Percentiles rank a stretch among this genome's conserved stretches.
These are phyloP conservation scores for Aquilaria malaccensis DNA, from an alignment of 345 rosid genomes.

Conservation along the genomic window DNA sequence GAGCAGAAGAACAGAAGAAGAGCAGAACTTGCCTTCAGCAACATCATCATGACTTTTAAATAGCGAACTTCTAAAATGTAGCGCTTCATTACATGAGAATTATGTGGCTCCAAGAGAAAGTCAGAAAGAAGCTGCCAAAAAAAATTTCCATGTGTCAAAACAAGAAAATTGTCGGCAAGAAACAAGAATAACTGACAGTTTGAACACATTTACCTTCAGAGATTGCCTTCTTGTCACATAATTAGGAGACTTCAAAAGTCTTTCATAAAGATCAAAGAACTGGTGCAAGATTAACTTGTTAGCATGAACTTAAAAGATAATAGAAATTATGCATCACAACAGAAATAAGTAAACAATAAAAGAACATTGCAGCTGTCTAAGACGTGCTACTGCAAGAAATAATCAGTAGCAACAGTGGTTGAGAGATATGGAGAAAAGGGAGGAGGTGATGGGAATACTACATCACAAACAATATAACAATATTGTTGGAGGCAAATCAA, in stretches of 20 bases:
- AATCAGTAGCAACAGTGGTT: background rate
- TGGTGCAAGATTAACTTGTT: slow-evolving; percentile 34
- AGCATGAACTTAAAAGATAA: slow-evolving; percentile 16
- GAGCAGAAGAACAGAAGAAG: background rate
- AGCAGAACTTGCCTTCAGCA: slow-evolving; percentile 49
- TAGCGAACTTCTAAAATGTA: slow-evolving; percentile 83
- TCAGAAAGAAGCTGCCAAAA: slow-evolving; percentile 81
- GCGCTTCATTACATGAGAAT: slow-evolving; percentile 86
- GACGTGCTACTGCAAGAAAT: slow-evolving; percentile 1
- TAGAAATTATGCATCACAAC: background rate
- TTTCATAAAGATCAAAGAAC: slow-evolving; percentile 83
- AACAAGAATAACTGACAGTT: slow-evolving; percentile 2
- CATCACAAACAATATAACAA: background rate
- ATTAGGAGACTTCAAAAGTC: slow-evolving; percentile 67
- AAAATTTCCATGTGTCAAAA: slow-evolving; percentile 7
- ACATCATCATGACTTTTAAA: slow-evolving; percentile 88
- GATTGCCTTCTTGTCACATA: slow-evolving; percentile 94
- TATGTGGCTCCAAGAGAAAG: slow-evolving; percentile 83
- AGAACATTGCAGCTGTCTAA: background rate
- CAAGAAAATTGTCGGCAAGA: background rate
- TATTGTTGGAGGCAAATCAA: background rate
- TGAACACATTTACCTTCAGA: slow-evolving; percentile 51
- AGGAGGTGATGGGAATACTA: slow-evolving; percentile 2
- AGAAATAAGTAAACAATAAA: background rate
- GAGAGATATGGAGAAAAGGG: background rate